These are phyloP conservation scores for Gynochthodes officinalis DNA, from an alignment of 257 asterid genomes.

Conservation along the genomic window DNA sequence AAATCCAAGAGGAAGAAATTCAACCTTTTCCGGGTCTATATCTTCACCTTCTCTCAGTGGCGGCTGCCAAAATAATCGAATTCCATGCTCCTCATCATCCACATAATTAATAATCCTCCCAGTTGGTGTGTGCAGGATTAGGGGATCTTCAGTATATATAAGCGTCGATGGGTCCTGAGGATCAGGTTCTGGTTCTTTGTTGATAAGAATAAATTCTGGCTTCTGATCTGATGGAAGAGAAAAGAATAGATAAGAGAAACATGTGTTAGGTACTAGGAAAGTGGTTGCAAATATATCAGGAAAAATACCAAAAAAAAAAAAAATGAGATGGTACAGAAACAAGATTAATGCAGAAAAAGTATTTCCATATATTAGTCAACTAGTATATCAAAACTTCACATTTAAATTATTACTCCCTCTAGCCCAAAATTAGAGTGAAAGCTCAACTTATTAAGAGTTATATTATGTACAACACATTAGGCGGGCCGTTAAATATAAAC, in stretches of 20 bases:
- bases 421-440: too few species aligned
- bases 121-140: conserved; percentile 83
- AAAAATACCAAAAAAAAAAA: neutral
- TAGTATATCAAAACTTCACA: too few species aligned
- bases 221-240: conserved; percentile 47
- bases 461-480: too few species aligned
- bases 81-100: conserved; percentile 87
- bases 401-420: too few species aligned
- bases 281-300: neutral
- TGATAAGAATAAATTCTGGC: conserved; percentile 74
- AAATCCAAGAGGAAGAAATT: conserved; percentile 77
- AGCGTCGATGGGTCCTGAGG: conserved; percentile 83
- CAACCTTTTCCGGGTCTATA: conserved; percentile 51
- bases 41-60: conserved; percentile 52
- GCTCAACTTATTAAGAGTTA: too few species aligned
- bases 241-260: neutral
- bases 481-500: too few species aligned
- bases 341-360: neutral
- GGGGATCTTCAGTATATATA: conserved; percentile 69
- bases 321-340: neutral
- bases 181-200: conserved; percentile 88
- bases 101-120: conserved; percentile 80
- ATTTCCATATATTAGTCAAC: too few species aligned
- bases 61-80: conserved; percentile 89
- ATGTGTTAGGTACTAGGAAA: neutral